phyloP scores from a whole-genome alignment of 495 filamentous ascomycete genomes.

The Hyaloscypha bicolor region DNA sequence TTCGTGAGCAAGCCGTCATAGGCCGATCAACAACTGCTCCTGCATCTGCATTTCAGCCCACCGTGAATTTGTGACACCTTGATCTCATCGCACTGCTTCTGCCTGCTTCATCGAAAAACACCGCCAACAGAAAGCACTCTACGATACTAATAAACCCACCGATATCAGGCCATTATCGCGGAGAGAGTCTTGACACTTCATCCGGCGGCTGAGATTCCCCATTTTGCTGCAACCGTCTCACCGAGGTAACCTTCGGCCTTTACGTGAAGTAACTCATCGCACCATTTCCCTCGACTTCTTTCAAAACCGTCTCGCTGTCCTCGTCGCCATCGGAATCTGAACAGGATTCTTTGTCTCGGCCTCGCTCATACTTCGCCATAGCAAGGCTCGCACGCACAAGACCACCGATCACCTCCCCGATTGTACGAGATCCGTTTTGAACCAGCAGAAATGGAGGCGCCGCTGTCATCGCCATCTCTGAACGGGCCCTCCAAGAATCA shows the following conservation, averaged over 20 bases:
- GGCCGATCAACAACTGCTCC: background rate
- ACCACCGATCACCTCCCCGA: background rate
- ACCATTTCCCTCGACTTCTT: background rate
- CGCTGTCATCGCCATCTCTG: slow-evolving; percentile 29
- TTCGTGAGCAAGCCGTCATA: background rate
- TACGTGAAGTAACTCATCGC: background rate
- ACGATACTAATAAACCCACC: background rate
- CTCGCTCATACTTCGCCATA: background rate
- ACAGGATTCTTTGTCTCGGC: background rate
- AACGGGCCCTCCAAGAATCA: slow-evolving; percentile 20
- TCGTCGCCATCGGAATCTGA: background rate
- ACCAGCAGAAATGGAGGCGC: slow-evolving; percentile 29
- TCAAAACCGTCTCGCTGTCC: background rate
- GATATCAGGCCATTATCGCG: background rate
- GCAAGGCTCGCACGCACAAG: slow-evolving; percentile 1
- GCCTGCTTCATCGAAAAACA: background rate
- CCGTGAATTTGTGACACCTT: background rate
- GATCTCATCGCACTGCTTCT: slow-evolving; percentile 1
- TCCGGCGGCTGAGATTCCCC: background rate
- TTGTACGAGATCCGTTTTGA: background rate
- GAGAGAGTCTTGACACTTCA: background rate
- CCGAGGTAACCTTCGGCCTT: background rate
- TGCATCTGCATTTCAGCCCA: background rate
- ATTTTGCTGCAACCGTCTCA: background rate
- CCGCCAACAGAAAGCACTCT: background rate